A percentile compares a stretch with the other conserved stretches of the same genome.
Evolutionary conservation across 2,329 filamentous ascomycete genomes (phyloP).

Genomic region (Chaetomiaceae sp.): DNA sequence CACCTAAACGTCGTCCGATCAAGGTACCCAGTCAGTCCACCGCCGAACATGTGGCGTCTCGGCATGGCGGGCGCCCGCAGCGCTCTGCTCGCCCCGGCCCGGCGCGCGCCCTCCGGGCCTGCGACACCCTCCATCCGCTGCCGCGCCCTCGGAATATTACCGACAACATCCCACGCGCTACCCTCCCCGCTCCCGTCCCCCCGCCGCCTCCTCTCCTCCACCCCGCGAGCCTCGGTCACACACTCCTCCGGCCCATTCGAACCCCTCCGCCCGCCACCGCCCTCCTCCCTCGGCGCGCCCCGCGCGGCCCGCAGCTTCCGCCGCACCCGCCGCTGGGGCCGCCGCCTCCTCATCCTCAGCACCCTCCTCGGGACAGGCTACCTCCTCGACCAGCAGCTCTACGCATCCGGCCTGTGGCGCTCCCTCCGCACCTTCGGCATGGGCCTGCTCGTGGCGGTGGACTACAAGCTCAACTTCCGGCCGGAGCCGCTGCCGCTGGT

Average conservation of each 20-base stretch:
- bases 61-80: constrained; percentile 6
- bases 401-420: constrained; percentile 73
- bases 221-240: not conserved
- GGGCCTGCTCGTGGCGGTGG: constrained; percentile 74
- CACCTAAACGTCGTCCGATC: not conserved
- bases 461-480: constrained; percentile 97
- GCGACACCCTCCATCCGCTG: not conserved
- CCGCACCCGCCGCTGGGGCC: constrained; percentile 68
- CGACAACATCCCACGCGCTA: not conserved
- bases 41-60: constrained; percentile 12
- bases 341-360: constrained; percentile 62
- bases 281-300: constrained; percentile 70
- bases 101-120: not conserved
- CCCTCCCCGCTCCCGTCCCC: not conserved
- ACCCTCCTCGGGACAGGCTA: constrained; percentile 59
- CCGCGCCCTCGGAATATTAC: not conserved
- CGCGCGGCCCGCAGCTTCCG: constrained; percentile 65
- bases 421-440: constrained; percentile 76
- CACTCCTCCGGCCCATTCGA: constrained; percentile 45
- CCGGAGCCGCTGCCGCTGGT: constrained; percentile 58
- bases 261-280: constrained; percentile 70
- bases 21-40: not conserved
- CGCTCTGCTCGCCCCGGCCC: not conserved
- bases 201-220: constrained; percentile 3
- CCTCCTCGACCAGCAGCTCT: constrained; percentile 65